Evolutionary conservation across 2,329 filamentous ascomycete genomes (phyloP), one percentile per base, ranked within the genome.

Genomic region (Hypoxylon sp.): DNA sequence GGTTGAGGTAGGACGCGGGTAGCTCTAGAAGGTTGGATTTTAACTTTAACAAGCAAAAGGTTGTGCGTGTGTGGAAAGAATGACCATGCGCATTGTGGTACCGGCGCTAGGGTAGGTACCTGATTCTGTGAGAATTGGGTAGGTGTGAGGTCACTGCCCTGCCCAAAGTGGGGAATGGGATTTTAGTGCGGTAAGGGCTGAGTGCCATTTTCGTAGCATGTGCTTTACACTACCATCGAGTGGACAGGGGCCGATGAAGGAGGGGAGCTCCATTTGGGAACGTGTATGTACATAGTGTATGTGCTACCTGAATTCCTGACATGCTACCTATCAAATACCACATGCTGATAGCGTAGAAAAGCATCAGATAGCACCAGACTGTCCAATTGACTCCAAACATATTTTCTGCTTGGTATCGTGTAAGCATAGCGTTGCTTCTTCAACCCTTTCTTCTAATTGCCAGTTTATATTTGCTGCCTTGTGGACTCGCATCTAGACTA

Each of bases 121-220:
- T 65, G 59, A 51, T 59, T 67, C 50, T 59, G 36, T 38, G 26
- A 59, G 45, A 52, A 68, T 70, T 68, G 60, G 65, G 62, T 68
- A 68, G 53, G 36, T 62, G 68, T 70, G 68, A 70, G 65, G 65
- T 70, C 68, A 70, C 65, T 64, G 48, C 58, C 46, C 58, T 62
- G 59, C 62, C 65, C 65, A 66, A 66, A 60, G 65, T 68, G 65
- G 64, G 33, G 56, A 61, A 59, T 33, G 2, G 2, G 16, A 9
- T 12, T 56, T 40, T 38, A 45, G 20, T 63, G 63, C 63, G 52
- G 48, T 64, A 40, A 64, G 28, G 12, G 38, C 22, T 49, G 14
- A 36, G 65, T 56, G 9, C 20, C 38, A 45, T 24, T 52, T 24
- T 61, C n/a, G 28, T 22, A 16, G 45, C 22, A 61, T 49, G 59